phyloP scores from a whole-genome alignment of 2,329 filamentous ascomycete species.

The Pseudogymnoascus sp. region DNA sequence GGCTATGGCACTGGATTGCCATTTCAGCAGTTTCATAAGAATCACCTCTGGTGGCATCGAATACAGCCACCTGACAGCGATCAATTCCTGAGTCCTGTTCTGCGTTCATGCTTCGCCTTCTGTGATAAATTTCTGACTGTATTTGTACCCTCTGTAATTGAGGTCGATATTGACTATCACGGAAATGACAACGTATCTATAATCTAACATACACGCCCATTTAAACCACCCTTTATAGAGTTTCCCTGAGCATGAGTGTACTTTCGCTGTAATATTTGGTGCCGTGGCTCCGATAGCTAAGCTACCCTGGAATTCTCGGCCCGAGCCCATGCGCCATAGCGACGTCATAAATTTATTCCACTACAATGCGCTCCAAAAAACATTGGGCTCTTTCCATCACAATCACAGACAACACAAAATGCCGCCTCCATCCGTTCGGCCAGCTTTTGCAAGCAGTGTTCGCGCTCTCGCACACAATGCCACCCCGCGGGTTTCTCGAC shows the following conservation, averaged over 20 bases:
- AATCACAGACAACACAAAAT: background rate
- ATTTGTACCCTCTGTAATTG: too few species aligned
- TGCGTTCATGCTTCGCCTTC: background rate
- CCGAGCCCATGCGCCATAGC: background rate
- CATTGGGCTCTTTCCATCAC: background rate
- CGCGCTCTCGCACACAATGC: background rate
- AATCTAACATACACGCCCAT: background rate
- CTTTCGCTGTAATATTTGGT: background rate
- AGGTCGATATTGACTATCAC: too few species aligned
- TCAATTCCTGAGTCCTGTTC: background rate
- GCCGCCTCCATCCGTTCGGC: background rate
- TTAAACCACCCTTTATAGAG: background rate
- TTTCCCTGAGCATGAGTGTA: background rate
- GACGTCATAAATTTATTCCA: constrained; percentile 5
- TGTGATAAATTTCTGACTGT: too few species aligned
- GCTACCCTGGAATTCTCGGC: background rate
- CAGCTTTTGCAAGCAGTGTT: constrained; percentile 1
- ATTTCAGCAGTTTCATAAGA: constrained; percentile 3
- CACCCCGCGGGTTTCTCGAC: background rate
- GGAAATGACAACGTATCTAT: background rate
- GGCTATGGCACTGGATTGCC: background rate
- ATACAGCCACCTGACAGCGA: background rate
- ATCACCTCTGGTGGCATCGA: background rate
- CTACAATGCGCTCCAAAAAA: background rate
- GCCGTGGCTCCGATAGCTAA: background rate